phyloP scores from a whole-genome alignment of 495 filamentous ascomycete genomes.

The Hyaloscypha variabilis region DNA sequence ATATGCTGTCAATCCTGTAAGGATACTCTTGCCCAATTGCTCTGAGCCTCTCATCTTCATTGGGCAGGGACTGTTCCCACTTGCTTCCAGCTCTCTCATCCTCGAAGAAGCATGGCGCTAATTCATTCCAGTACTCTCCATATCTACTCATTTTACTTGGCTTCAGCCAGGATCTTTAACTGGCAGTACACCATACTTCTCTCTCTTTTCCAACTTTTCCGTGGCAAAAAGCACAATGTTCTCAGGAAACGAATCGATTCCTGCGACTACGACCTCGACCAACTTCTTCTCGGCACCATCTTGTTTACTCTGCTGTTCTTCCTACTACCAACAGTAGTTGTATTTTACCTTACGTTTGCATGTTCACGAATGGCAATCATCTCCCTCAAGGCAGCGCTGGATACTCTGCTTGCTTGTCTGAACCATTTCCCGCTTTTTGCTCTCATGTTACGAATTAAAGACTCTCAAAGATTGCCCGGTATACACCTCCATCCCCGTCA shows the following conservation, averaged over 20 bases:
- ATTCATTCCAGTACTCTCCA: constrained; percentile 64
- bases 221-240: constrained; percentile 96
- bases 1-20: constrained; percentile 79
- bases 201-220: constrained; percentile 96
- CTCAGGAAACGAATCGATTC: constrained; percentile 96
- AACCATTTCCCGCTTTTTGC: constrained; percentile 99
- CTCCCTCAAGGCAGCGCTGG: constrained; percentile 82
- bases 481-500: constrained; percentile 28
- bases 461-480: constrained; percentile 87
- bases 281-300: constrained; percentile 94
- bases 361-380: constrained; percentile 94
- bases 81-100: neutral
- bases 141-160: constrained; percentile 97
- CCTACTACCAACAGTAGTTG: constrained; percentile 88
- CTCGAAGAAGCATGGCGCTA: neutral
- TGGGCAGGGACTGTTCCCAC: neutral
- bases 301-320: constrained; percentile 97
- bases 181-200: constrained; percentile 97
- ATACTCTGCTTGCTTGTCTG: constrained; percentile 88
- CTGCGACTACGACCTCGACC: constrained; percentile 98
- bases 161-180: constrained; percentile 93
- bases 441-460: constrained; percentile 94
- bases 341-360: constrained; percentile 97
- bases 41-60: neutral
- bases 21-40: neutral